Evolutionary conservation across 2,329 filamentous ascomycete species (phyloP).

Genomic region (Clonostachys byssicola): DNA sequence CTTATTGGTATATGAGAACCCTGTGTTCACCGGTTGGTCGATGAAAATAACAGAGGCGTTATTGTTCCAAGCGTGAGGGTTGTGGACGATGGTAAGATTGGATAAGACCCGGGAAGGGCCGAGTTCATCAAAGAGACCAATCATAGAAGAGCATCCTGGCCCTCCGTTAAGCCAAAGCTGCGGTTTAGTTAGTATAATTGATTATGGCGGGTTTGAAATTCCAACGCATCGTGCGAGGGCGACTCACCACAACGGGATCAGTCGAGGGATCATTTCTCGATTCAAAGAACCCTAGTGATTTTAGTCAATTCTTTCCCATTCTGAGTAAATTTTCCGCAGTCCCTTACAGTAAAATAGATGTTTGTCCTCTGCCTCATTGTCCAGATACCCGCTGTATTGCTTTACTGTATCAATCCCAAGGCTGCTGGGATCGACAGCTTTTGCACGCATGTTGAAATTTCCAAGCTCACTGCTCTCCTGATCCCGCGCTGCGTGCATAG

Average conservation of each 20-base stretch:
- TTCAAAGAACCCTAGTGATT: slow-evolving; percentile 88
- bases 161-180: slow-evolving; percentile 87
- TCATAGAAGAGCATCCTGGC: slow-evolving; percentile 93
- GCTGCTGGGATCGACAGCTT: slow-evolving; percentile 80
- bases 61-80: slow-evolving; percentile 90
- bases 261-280: slow-evolving; percentile 96
- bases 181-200: no score
- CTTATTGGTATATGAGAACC: slow-evolving; percentile 96
- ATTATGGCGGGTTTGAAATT: no score
- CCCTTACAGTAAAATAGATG: slow-evolving; percentile 89
- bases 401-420: slow-evolving; percentile 91
- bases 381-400: slow-evolving; percentile 97
- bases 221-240: no score
- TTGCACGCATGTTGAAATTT: slow-evolving; percentile 82
- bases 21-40: slow-evolving; percentile 97
- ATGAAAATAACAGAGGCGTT: slow-evolving; percentile 99
- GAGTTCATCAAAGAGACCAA: slow-evolving; percentile 95
- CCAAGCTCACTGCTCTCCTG: slow-evolving; percentile 53
- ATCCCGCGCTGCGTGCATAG: slow-evolving; percentile 9
- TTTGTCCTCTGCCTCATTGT: slow-evolving; percentile 95
- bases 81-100: slow-evolving; percentile 78
- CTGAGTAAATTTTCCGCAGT: slow-evolving; percentile 14
- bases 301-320: slow-evolving; percentile 3
- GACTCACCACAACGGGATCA: slow-evolving; percentile 70
- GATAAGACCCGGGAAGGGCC: slow-evolving; percentile 60